phyloP scores from a whole-genome alignment of 2,329 filamentous ascomycete species.

The Ophiosphaerella narmari region DNA sequence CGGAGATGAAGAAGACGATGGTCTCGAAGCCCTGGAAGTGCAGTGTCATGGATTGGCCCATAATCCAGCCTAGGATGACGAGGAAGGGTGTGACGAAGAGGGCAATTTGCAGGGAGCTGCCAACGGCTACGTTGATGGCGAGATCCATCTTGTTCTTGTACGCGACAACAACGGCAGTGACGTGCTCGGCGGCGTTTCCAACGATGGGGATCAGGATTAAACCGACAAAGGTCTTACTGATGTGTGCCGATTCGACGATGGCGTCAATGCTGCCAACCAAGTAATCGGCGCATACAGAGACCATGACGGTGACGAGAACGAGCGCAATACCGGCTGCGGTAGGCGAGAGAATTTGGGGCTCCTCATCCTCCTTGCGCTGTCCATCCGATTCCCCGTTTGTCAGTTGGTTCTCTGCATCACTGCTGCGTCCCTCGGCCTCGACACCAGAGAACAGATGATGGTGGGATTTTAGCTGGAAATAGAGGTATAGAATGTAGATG shows the following conservation, averaged over 20 bases:
- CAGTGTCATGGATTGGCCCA: conserved; percentile 62
- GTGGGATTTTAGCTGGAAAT: conserved; percentile 60
- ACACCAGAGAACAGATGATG: conserved; percentile 53
- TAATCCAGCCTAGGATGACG: conserved; percentile 61
- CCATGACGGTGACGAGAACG: conserved; percentile 54
- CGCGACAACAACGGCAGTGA: conserved; percentile 59
- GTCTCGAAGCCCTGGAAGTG: conserved; percentile 92
- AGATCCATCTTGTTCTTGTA: conserved; percentile 64
- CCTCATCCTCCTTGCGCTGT: conserved; percentile 35
- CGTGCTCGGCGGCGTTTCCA: conserved; percentile 62
- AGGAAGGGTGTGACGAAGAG: conserved; percentile 63
- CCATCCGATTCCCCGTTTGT: conserved; percentile 28
- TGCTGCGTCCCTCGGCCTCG: conserved; percentile 36
- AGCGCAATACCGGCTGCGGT: conserved; percentile 52
- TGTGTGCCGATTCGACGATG: conserved; percentile 56
- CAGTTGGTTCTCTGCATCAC: too few species aligned
- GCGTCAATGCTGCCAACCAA: conserved; percentile 60
- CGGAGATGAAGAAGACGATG: conserved; percentile 80
- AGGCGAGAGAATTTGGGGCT: conserved; percentile 51
- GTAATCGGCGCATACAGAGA: conserved; percentile 58
- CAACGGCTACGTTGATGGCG: conserved; percentile 60
- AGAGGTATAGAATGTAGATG: conserved; percentile 59
- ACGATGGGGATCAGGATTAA: conserved; percentile 62
- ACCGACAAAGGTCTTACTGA: conserved; percentile 62
- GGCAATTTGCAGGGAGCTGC: conserved; percentile 60